Evolutionary conservation across 2,329 filamentous ascomycete species (phyloP).

Genomic region (Pezicula radicicola): DNA sequence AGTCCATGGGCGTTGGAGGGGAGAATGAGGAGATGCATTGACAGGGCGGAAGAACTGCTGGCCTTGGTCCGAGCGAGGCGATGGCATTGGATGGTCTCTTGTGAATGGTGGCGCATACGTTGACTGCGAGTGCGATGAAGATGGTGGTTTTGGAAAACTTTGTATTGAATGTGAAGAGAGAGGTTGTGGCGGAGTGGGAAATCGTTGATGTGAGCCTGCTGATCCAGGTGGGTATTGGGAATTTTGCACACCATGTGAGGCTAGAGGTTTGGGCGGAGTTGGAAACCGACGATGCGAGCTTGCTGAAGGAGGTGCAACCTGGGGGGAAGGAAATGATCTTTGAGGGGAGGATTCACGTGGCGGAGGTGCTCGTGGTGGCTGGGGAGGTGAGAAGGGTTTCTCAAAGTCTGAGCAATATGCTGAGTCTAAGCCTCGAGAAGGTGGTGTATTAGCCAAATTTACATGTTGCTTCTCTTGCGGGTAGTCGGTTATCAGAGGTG

Average conservation of each 20-base stretch:
- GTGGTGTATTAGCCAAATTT: conserved; percentile 15
- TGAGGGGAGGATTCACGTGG: neutral
- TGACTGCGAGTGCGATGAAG: conserved; percentile 6
- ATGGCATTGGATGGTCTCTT: conserved; percentile 13
- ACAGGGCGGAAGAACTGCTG: conserved; percentile 58
- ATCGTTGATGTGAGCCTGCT: too few relatives aligned
- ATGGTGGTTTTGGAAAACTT: neutral
- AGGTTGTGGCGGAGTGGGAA: too few relatives aligned
- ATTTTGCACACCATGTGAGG: too few relatives aligned
- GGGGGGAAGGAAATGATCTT: conserved; percentile 5
- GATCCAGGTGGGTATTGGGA: too few relatives aligned
- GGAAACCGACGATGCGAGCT: too few relatives aligned
- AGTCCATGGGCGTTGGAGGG: conserved; percentile 45
- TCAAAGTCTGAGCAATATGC: conserved; percentile 29
- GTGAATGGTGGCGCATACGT: neutral
- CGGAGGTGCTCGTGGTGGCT: neutral
- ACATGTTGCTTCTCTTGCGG: conserved; percentile 4
- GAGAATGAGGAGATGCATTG: conserved; percentile 60
- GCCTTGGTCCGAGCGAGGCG: conserved; percentile 44
- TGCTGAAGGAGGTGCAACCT: neutral
- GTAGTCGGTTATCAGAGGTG: conserved; percentile 3
- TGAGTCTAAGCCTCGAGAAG: conserved; percentile 28
- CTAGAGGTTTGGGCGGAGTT: too few relatives aligned
- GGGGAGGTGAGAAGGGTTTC: conserved; percentile 17
- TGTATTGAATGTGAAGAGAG: too few relatives aligned